Evolutionary conservation across 371 early-diverging fungal species (phyloP).

Genomic region (Actinomucor elegans): DNA sequence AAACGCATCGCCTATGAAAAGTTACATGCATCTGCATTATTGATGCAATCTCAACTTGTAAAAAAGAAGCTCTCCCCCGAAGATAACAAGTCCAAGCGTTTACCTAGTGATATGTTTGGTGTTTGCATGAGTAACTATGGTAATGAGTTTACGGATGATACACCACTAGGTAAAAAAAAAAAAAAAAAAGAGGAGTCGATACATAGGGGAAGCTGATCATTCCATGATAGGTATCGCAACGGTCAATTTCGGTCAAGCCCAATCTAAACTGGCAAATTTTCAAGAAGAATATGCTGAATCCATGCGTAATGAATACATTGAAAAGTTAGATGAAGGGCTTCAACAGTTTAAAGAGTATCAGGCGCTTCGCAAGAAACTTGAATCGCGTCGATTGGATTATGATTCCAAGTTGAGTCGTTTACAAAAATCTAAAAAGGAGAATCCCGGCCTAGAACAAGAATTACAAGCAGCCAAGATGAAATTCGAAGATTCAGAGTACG

Average conservation of each 20-base stretch:
- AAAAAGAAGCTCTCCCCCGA: slow-evolving; percentile 61
- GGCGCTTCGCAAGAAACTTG: slow-evolving; percentile 78
- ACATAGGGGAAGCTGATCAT: background rate
- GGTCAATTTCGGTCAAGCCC: slow-evolving; percentile 63
- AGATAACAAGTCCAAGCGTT: slow-evolving; percentile 58
- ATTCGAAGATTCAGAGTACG: slow-evolving; percentile 86
- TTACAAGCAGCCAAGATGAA: slow-evolving; percentile 84
- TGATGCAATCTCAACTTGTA: slow-evolving; percentile 29
- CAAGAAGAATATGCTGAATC: slow-evolving; percentile 57
- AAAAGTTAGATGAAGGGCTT: slow-evolving; percentile 24
- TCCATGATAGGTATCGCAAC: slow-evolving; percentile 45
- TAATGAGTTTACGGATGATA: slow-evolving; percentile 55
- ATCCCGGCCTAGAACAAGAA: slow-evolving; percentile 88
- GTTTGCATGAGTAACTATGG: slow-evolving; percentile 62
- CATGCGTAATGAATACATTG: slow-evolving; percentile 47
- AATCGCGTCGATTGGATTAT: slow-evolving; percentile 87
- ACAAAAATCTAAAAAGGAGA: slow-evolving; percentile 88
- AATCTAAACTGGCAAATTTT: slow-evolving; percentile 57
- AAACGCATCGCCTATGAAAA: slow-evolving; percentile 39
- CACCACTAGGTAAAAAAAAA: slow-evolving; percentile 51
- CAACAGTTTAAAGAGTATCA: slow-evolving; percentile 57
- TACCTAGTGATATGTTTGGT: slow-evolving; percentile 65
- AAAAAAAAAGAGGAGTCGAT: background rate
- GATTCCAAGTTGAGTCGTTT: slow-evolving; percentile 88
- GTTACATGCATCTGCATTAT: slow-evolving; percentile 29